A percentile compares a stretch with the other conserved stretches of the same genome.
These are phyloP conservation scores for Tilletiopsis washingtonensis DNA, from an alignment of 1,284 basidiomycete species.

Conservation along the genomic window DNA sequence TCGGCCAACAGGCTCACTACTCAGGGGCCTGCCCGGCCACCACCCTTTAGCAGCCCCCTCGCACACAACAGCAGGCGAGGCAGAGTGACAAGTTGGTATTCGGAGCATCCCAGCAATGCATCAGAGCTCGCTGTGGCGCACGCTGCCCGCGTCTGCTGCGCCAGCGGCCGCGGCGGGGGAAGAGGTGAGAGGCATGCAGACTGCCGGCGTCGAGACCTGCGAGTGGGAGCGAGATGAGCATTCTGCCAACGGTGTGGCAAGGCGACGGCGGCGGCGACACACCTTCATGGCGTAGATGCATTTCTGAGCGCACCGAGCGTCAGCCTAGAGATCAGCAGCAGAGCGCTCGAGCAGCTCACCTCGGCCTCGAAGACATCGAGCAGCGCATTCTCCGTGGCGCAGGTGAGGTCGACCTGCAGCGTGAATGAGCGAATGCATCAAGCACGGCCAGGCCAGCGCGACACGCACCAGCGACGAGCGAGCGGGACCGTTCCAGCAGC, in stretches of 20 bases:
- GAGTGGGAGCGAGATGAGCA: slow-evolving; percentile 50
- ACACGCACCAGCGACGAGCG: slow-evolving; percentile 64
- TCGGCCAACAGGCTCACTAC: no score
- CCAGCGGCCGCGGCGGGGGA: no score
- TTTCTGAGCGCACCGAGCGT: slow-evolving; percentile 60
- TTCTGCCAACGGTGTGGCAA: neutral
- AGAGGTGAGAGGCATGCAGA: slow-evolving; percentile 61
- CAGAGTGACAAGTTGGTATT: no score
- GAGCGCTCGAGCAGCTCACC: neutral
- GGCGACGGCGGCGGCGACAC: neutral
- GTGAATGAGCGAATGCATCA: neutral
- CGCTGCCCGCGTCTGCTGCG: no score
- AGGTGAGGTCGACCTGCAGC: slow-evolving; percentile 65
- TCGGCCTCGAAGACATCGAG: slow-evolving; percentile 63
- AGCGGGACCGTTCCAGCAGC: slow-evolving; percentile 96
- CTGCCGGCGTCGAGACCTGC: slow-evolving; percentile 75
- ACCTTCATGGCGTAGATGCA: slow-evolving; percentile 66
- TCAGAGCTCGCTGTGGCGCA: no score
- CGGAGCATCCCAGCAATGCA: no score
- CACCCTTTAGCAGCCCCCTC: no score
- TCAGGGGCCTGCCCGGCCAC: no score
- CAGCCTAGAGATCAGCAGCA: neutral
- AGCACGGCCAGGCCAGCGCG: neutral
- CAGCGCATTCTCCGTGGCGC: slow-evolving; percentile 79
- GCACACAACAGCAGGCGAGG: no score